Evolutionary conservation across 1,284 basidiomycete genomes (phyloP).

Genomic region (Calocybe gambosa): DNA sequence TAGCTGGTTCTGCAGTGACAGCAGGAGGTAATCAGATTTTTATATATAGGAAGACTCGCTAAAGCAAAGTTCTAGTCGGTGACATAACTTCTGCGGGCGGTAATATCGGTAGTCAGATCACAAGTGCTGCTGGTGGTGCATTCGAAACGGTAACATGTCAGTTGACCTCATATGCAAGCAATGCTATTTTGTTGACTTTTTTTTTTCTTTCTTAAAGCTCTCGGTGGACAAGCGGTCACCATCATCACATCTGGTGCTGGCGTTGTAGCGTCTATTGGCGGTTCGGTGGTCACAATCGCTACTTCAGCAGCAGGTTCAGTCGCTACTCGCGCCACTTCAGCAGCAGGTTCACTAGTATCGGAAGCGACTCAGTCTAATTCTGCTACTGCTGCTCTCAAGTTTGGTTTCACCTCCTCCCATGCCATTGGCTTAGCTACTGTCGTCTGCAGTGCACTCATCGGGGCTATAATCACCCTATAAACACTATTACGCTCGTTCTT

Average conservation of each 20-base stretch:
- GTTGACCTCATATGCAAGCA: conserved; percentile 17
- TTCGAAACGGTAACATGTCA: conserved; percentile 46
- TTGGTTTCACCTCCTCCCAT: conserved; percentile 29
- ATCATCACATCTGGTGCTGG: conserved; percentile 37
- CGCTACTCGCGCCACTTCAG: conserved; percentile 35
- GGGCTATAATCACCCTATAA: conserved; percentile 31
- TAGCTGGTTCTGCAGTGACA: conserved; percentile 19
- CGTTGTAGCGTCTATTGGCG: conserved; percentile 44
- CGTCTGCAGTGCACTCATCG: conserved; percentile 34
- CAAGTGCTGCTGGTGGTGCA: conserved; percentile 24
- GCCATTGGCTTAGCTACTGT: conserved; percentile 37
- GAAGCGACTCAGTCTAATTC: conserved; percentile 15
- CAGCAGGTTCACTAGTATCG: conserved; percentile 23
- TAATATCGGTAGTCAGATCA: conserved; percentile 18
- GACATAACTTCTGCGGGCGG: conserved; percentile 27
- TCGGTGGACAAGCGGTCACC: conserved; percentile 39
- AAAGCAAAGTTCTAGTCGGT: conserved; percentile 30
- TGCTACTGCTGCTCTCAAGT: conserved; percentile 23
- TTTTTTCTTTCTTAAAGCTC: conserved; percentile 29
- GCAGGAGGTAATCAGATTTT: conserved; percentile 18
- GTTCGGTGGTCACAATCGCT: conserved; percentile 42
- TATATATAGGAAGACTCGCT: conserved; percentile 2
- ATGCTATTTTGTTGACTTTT: conserved; percentile 1
- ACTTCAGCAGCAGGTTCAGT: conserved; percentile 24
- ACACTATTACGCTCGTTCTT: not conserved